Evolutionary conservation across 139 green algal species (phyloP).

Genomic region (Tetradesmus lagerheimii): DNA sequence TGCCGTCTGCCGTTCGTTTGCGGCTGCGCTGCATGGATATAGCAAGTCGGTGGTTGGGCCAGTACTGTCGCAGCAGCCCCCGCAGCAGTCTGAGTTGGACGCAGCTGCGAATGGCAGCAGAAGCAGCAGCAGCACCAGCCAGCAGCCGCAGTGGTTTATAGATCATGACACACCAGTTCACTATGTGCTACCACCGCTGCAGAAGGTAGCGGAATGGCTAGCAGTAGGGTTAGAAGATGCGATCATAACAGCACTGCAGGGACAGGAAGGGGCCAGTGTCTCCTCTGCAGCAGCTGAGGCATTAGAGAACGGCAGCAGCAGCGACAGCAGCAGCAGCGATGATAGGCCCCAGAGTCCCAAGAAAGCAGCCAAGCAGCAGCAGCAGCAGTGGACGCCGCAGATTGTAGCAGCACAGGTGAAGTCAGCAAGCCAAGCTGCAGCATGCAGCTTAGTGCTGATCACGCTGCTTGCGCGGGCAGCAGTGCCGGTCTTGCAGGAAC

Average conservation of each 20-base stretch:
- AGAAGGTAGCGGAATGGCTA: conserved; percentile 29
- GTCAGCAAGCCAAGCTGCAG: conserved; percentile 10
- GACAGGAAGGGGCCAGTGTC: neutral
- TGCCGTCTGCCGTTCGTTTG: conserved; percentile 32
- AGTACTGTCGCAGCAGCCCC: neutral
- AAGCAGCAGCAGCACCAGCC: neutral
- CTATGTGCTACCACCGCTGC: conserved; percentile 16
- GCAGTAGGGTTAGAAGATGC: neutral
- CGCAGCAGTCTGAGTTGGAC: neutral
- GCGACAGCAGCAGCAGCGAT: neutral
- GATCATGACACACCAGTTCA: neutral
- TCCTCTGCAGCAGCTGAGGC: conserved; percentile 1
- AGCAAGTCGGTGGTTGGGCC: conserved; percentile 16
- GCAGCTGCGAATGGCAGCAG: conserved; percentile 14
- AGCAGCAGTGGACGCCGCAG: neutral
- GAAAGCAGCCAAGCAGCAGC: neutral
- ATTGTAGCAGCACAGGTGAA: neutral
- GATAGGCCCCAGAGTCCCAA: neutral
- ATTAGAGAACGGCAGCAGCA: neutral
- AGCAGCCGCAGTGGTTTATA: neutral
- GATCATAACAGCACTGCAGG: neutral
- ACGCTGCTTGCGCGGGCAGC: conserved; percentile 5
- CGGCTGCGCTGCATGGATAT: conserved; percentile 23
- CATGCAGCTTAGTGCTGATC: conserved; percentile 7
- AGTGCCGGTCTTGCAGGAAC: conserved; percentile 1